phyloP scores from a whole-genome alignment of 2,329 filamentous ascomycete species.

The Colletotrichum siamense region DNA sequence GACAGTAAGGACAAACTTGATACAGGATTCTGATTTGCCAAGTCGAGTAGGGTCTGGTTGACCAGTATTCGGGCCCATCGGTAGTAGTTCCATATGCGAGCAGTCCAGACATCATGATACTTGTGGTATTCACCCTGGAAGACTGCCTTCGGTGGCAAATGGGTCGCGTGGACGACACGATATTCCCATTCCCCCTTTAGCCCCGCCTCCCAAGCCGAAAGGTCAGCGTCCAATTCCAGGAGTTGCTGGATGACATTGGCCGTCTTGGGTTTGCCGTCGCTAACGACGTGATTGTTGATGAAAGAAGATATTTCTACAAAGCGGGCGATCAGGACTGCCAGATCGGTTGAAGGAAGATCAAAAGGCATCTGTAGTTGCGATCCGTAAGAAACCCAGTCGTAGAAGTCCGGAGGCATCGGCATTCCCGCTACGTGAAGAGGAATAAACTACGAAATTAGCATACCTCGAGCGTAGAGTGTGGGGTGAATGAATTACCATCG shows the following conservation, averaged over 20 bases:
- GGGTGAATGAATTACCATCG: conserved; percentile 49
- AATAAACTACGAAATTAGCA: conserved; percentile 43
- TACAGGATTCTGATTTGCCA: conserved; percentile 41
- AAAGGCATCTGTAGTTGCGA: conserved; percentile 36
- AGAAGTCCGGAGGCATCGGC: conserved; percentile 44
- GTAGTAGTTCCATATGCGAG: conserved; percentile 64
- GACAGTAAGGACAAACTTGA: conserved; percentile 39
- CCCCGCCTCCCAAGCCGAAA: conserved; percentile 43
- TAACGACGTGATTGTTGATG: conserved; percentile 36
- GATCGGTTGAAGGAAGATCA: conserved; percentile 45
- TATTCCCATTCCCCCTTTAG: conserved; percentile 43
- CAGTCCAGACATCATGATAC: conserved; percentile 59
- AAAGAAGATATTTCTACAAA: conserved; percentile 45
- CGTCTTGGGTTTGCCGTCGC: conserved; percentile 41
- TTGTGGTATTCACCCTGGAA: conserved; percentile 60
- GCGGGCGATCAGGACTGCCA: conserved; percentile 45
- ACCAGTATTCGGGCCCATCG: conserved; percentile 62
- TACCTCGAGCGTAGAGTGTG: background rate
- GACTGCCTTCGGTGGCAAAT: conserved; percentile 45
- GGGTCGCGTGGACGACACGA: conserved; percentile 32
- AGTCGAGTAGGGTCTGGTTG: conserved; percentile 53
- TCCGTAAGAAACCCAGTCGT: conserved; percentile 48
- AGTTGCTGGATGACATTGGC: conserved; percentile 42
- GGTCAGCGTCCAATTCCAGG: conserved; percentile 42
- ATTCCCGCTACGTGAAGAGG: conserved; percentile 45